Base-by-base conservation (phyloP, 805 yeast genomes). In the Yamadazyma kitorensis region DNA sequence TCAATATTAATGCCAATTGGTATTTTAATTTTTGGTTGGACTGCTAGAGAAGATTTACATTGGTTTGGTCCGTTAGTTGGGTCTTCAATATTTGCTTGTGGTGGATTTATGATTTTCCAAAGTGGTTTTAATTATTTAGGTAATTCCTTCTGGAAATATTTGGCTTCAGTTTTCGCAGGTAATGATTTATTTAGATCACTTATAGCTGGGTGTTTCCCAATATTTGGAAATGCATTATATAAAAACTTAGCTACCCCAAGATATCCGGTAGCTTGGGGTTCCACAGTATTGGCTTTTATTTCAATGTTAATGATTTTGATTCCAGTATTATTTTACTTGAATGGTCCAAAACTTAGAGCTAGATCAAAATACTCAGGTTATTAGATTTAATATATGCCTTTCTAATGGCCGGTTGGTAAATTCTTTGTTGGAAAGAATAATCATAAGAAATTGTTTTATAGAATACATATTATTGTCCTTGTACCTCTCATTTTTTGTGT, bases 191-290 rank as follows among this genome's bases (percentile, higher is more conserved):
- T 66, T 39, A 66, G 82, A 33, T 61, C 31, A 6, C 54, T 55
- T 1, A 65, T 70, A 43, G 82, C 79, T 1, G 73, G 76, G 41
- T 74, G 70, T n/a, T 78, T 78, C 62, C 82, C 83, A 22, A 61
- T 82, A 33, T 80, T 82, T 54, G 81, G 84, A 5, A 51, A 65
- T 24, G 73, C 74, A 22, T 68, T 82, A 75, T 82, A 71, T 49
- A 57, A 61, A 34, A 69, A 73, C 44, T 56, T 75, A 36, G 70
- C 68, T 7, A 67, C 67, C 32, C 56, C 66, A 2, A 64, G 61
- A 26, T 78, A 60, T 46, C 81, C 82, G 3, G 74, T 72, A 10
- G 80, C 65, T 3, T 77, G 80, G 80, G 82, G 80, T 2, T 10
- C 72, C 8, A 40, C 74, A 8, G 43, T 48, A 26, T 17, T 35